Percentiles rank a stretch among this genome's conserved stretches.
Evolutionary conservation across 805 yeast species (phyloP).

Genomic region (Lachancea sp.): DNA sequence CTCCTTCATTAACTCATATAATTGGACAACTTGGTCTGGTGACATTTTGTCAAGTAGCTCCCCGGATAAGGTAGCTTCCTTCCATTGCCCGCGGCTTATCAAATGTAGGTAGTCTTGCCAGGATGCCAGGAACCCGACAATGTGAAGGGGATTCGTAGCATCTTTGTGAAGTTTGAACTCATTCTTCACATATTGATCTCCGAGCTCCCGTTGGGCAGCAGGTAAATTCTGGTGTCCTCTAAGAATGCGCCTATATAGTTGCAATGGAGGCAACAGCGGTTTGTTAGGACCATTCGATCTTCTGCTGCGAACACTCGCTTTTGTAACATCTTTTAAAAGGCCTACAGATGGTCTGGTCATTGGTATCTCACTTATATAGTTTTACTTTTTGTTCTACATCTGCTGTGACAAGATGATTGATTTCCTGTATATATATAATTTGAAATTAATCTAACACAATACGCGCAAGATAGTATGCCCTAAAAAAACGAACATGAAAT

Average conservation of each 20-base stretch:
- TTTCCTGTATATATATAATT: no score
- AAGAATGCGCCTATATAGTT: constrained; percentile 69
- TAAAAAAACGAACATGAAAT: no score
- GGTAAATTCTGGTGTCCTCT: constrained; percentile 75
- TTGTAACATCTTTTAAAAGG: background rate
- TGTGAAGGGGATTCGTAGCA: constrained; percentile 85
- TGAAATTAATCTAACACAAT: no score
- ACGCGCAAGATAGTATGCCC: no score
- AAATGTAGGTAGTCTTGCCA: constrained; percentile 83
- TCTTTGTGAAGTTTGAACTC: constrained; percentile 82
- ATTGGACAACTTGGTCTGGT: constrained; percentile 83
- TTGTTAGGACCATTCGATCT: constrained; percentile 14
- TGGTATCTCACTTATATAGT: background rate
- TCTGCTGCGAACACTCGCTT: background rate
- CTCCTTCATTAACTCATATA: constrained; percentile 74
- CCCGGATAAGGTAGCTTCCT: constrained; percentile 53
- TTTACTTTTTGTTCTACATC: background rate
- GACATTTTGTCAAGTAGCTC: constrained; percentile 73
- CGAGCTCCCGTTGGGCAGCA: constrained; percentile 62
- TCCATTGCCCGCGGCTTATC: constrained; percentile 60
- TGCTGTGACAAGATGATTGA: no score
- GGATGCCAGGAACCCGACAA: constrained; percentile 84
- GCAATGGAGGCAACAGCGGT: constrained; percentile 77
- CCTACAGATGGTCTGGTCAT: background rate
- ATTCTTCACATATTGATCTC: constrained; percentile 81